Evolutionary conservation across 2,329 filamentous ascomycete genomes (phyloP), one percentile per base, ranked within the genome.

Genomic region (Fusarium tjaetaba): DNA sequence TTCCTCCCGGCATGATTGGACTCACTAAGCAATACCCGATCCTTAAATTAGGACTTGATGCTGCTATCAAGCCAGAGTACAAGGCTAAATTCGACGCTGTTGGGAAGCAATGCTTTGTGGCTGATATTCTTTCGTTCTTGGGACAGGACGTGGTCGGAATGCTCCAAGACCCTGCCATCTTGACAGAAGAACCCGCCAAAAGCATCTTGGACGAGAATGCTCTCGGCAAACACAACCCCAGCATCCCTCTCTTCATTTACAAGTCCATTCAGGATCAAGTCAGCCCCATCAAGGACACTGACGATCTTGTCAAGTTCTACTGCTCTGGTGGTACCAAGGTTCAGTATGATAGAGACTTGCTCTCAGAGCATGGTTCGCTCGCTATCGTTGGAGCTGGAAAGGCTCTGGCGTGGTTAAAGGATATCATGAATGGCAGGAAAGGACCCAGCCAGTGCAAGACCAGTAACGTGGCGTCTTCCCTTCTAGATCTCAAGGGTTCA

Each of bases 11-110:
- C 4, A 49, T 49, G 46, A 2, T 49, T 3, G 46, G 46, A 28
- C 46, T 49, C 7, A 2, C 46, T 4, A 49, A 49, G 2, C 46
- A 49, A 30, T 49, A 49, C 28, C 46, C 46, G 11, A 9, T 28
- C 14, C 28, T 49, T 0, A 49, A 49, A 5, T 3, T 16, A 2
- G 46, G 3, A 30, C 14, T 49, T 9, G 46, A 49, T n/a, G 14
- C 46, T 16, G 28, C 14, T 4, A 1, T 49, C 2, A 49, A 49
- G 46, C 28, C 46, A 49, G 46, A 49, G 46, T 49, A 49, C 14
- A 49, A 49, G 7, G 28, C 20, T 3, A 49, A 49, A 9, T 49
- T 49, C 5, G 46, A 49, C 10, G 46, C 46, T 18, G 46, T 49
- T 49, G 46, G 22, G 0, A n/a, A 49, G 20, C 28, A 49, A 30